phyloP scores from a whole-genome alignment of 2,329 filamentous ascomycete genomes.

The Aurifilum marmelostoma region DNA sequence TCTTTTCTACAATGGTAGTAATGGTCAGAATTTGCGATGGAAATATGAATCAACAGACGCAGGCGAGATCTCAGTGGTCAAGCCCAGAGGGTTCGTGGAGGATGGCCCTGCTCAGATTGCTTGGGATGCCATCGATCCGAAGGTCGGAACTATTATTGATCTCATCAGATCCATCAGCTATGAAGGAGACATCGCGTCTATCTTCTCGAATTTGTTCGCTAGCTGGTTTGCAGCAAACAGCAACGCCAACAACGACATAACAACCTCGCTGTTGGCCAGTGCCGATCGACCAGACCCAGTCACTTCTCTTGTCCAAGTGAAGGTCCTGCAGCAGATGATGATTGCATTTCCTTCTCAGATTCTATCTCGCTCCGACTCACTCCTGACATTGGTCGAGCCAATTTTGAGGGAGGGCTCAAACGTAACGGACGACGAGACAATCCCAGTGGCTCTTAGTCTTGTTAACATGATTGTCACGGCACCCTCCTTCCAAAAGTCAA shows the following conservation, averaged over 20 bases:
- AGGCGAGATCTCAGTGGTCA: conserved; percentile 56
- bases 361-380: conserved; percentile 64
- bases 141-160: conserved; percentile 51
- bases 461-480: conserved; percentile 64
- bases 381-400: conserved; percentile 65
- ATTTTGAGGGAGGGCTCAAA: conserved; percentile 53
- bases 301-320: conserved; percentile 58
- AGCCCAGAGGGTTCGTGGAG: conserved; percentile 33
- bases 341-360: conserved; percentile 65
- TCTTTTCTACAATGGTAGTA: conserved; percentile 58
- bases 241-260: conserved; percentile 36
- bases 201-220: conserved; percentile 64
- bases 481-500: conserved; percentile 56
- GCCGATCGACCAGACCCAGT: conserved; percentile 45
- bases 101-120: conserved; percentile 38
- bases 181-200: conserved; percentile 58
- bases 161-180: conserved; percentile 55
- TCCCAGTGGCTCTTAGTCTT: conserved; percentile 61
- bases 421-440: conserved; percentile 50
- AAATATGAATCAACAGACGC: conserved; percentile 49
- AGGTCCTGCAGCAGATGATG: conserved; percentile 68
- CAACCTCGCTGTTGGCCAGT: conserved; percentile 34
- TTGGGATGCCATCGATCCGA: conserved; percentile 51
- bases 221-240: conserved; percentile 54
- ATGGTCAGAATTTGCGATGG: conserved; percentile 49